Percentiles rank a stretch among this genome's conserved stretches.
Evolutionary conservation across 306 rosid genomes (phyloP).

Genomic region (Crataegus laevigata): DNA sequence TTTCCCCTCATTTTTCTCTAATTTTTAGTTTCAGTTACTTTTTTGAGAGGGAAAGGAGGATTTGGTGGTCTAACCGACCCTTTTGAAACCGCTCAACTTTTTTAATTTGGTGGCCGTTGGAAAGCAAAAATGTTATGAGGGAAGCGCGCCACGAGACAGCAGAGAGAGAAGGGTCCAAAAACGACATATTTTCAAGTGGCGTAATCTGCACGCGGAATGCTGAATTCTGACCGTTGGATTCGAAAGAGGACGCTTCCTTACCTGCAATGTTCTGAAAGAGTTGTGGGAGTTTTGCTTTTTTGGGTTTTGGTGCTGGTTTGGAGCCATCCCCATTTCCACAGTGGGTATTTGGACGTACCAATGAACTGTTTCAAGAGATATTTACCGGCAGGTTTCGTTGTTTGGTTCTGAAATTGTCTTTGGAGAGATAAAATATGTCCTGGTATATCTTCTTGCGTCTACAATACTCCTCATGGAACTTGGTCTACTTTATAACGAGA

Average conservation of each 20-base stretch:
- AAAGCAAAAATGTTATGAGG: constrained; percentile 35
- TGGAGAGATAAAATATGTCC: too few relatives aligned
- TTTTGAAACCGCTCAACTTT: constrained; percentile 23
- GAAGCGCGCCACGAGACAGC: neutral
- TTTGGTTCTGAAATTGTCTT: too few relatives aligned
- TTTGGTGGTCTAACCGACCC: neutral
- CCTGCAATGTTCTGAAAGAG: neutral
- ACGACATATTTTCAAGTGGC: constrained; percentile 15
- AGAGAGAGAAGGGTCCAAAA: neutral
- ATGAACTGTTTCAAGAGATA: too few relatives aligned
- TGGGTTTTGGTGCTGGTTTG: neutral
- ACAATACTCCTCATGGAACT: too few relatives aligned
- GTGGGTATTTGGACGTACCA: neutral
- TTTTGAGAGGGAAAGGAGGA: constrained; percentile 2
- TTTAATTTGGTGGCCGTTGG: constrained; percentile 32
- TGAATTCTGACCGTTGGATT: constrained; percentile 11
- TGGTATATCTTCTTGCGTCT: too few relatives aligned
- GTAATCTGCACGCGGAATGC: constrained; percentile 7
- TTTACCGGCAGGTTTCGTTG: too few relatives aligned
- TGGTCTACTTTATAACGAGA: too few relatives aligned
- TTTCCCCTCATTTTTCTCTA: too few relatives aligned
- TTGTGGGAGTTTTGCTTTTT: neutral
- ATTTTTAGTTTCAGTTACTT: neutral
- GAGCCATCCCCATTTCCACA: neutral
- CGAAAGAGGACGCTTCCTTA: neutral